phyloP scores from a whole-genome alignment of 164 flowering plant species.

The Magnolia sinica region DNA sequence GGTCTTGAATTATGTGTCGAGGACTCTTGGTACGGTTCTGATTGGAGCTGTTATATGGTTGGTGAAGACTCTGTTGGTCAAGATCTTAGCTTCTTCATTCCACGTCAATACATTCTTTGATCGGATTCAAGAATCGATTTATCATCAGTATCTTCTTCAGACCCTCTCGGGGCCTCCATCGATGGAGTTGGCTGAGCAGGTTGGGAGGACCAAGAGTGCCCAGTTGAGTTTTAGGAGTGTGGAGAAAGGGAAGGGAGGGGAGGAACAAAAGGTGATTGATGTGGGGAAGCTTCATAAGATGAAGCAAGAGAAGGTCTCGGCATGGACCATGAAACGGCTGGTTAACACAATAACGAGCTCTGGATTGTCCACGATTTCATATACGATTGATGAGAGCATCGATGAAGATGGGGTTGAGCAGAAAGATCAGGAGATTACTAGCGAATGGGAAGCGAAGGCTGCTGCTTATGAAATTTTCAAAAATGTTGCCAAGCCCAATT shows the following conservation, averaged over 20 bases:
- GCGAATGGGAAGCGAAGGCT: slow-evolving; percentile 72
- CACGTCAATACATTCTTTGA: slow-evolving; percentile 75
- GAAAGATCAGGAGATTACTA: slow-evolving; percentile 51
- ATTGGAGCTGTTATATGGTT: slow-evolving; percentile 66
- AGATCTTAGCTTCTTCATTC: slow-evolving; percentile 64
- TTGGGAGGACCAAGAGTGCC: slow-evolving; percentile 28
- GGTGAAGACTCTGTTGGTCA: slow-evolving; percentile 58
- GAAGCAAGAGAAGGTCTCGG: slow-evolving; percentile 66
- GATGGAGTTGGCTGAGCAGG: slow-evolving; percentile 41
- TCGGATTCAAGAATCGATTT: slow-evolving; percentile 75
- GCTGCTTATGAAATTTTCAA: slow-evolving; percentile 62
- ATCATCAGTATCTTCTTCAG: slow-evolving; percentile 69
- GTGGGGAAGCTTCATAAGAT: slow-evolving; percentile 61
- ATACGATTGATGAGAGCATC: slow-evolving; percentile 33
- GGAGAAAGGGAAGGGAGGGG: slow-evolving; percentile 31
- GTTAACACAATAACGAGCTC: slow-evolving; percentile 43
- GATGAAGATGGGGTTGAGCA: slow-evolving; percentile 47
- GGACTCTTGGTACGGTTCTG: slow-evolving; percentile 47
- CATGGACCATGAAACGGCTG: slow-evolving; percentile 78
- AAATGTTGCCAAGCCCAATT: slow-evolving; percentile 70
- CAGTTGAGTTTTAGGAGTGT: slow-evolving; percentile 44
- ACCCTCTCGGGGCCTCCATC: slow-evolving; percentile 71
- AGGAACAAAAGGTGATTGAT: slow-evolving; percentile 56
- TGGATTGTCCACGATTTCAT: slow-evolving; percentile 53
- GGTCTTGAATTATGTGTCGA: slow-evolving; percentile 45